Base-by-base conservation (phyloP, 495 filamentous ascomycete species). In the Penicillium paxilli region DNA sequence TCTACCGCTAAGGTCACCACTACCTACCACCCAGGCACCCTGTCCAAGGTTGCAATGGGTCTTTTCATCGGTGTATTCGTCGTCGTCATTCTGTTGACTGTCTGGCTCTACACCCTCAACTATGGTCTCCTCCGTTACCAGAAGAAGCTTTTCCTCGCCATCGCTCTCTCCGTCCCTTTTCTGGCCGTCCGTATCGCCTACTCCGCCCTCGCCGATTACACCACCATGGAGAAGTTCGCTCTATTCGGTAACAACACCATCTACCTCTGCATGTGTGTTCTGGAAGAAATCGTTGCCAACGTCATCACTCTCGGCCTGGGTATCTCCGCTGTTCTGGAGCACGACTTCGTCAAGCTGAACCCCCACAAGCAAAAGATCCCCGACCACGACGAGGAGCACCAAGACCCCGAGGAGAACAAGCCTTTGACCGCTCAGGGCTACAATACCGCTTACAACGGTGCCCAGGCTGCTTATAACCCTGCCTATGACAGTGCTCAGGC, bases 71-170 rank as follows among this genome's bases (percentile, higher is more conserved):
- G 45, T 11, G 48, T 67, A 5, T 70, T 62, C 32, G 58, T 44
- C n/a, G 44, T 64, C 26, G 42, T 42, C 30, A 21, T 55, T 12
- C 5, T 51, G 1, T 3, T 60, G 4, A 51, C 55, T 20, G 41
- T 3, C 7, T 65, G 57, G 61, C 51, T 70, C 49, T 35, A 42
- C 12, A 14, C 51, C 12, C 52, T 59, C 1, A 22, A 7, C 6
- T 48, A 17, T 2, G 26, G 19, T 1, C 1, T 62, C n/a, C 24
- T 37, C 12, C 22, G 5, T 2, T 59, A 47, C 12, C 64, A 70
- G 54, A 67, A 62, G 44, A 67, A 65, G 54, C 41, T 70, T 35
- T 70, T 70, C 45, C 51, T 65, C n/a, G 64, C 61, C 26, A 59
- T 65, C 22, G 52, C 25, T 8, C 25, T 65, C 19, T 65, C 64